Base-by-base conservation (phyloP, 768 basidiomycete genomes). In the Pseudohyphozyma bogoriensis region DNA sequence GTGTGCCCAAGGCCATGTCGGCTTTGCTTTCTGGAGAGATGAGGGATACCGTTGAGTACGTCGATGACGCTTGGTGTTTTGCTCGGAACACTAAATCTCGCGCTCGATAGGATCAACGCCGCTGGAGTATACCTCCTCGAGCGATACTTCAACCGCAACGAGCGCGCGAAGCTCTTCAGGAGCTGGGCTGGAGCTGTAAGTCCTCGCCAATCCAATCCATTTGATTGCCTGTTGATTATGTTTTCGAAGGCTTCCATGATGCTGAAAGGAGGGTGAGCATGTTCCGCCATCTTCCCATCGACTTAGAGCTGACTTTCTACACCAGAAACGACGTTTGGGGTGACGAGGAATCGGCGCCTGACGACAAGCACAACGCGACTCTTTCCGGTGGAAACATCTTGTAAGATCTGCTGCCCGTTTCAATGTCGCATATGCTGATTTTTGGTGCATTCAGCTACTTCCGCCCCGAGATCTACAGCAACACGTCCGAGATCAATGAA, bases 21-120 rank as follows among this genome's bases (percentile, higher is more conserved):
- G 92, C 95, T 0, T 89, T 96, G 72, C 77, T 96, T 42, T 90
- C 88, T 0, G 93, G 93, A 15, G 93, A 97, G 74, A 95, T 96
- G 84, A 85, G 85, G 71, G 66, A 64, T 37, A 65, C 60, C 29
- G 61, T 89, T 7, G 83, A 88, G n/a, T n/a, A n/a, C n/a, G n/a
- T n/a, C n/a, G n/a, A n/a, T n/a, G n/a, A n/a, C n/a, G n/a, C n/a
- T n/a, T n/a, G n/a, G n/a, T n/a, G n/a, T n/a, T n/a, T n/a, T n/a
- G n/a, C n/a, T n/a, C n/a, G n/a, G n/a, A n/a, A n/a, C n/a, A n/a
- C n/a, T n/a, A n/a, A n/a, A n/a, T n/a, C n/a, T n/a, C n/a, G n/a
- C n/a, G n/a, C n/a, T n/a, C n/a, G n/a, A n/a, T n/a, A n/a, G n/a
- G 70, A 79, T 91, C 76, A 83, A 85, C 70, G 85, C 85, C 18